A percentile compares a stretch with the other conserved stretches of the same genome.
Conservation (phyloP, 2,329 filamentous ascomycete genomes). For the Sporothrix humicola region DNA sequence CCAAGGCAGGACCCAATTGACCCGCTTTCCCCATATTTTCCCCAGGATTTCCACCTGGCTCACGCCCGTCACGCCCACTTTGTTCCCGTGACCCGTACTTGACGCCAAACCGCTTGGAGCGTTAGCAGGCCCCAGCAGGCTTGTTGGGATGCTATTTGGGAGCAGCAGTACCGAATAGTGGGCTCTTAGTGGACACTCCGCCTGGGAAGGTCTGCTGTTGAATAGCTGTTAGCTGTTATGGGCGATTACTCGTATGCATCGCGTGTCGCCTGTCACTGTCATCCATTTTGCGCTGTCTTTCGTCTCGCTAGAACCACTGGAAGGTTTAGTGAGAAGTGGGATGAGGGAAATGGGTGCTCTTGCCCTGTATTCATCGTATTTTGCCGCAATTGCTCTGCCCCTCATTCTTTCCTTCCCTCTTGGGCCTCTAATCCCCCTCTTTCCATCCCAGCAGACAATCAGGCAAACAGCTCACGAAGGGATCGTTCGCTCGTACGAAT, state of each 20-base stretch:
- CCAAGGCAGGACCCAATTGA: neutral
- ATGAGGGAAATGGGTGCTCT: too few relatives aligned
- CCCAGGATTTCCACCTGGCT: conserved; percentile 35
- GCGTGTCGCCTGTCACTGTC: too few relatives aligned
- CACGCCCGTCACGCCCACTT: conserved; percentile 26
- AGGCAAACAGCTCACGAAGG: neutral
- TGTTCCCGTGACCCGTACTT: conserved; percentile 36
- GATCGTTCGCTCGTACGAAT: neutral
- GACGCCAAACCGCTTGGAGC: conserved; percentile 33
- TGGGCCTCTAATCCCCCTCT: neutral
- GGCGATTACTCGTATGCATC: conserved; percentile 13
- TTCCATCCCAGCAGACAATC: neutral
- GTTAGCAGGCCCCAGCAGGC: conserved; percentile 14
- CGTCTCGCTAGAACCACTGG: too few relatives aligned
- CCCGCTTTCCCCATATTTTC: conserved; percentile 38
- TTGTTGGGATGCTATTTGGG: neutral
- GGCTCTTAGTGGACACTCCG: neutral
- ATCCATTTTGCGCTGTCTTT: neutral
- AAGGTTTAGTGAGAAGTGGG: too few relatives aligned
- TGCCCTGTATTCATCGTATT: too few relatives aligned
- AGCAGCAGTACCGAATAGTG: conserved; percentile 4
- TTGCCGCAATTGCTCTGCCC: too few relatives aligned
- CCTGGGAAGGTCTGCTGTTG: neutral
- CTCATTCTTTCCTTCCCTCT: too few relatives aligned
- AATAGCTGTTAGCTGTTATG: neutral